These are phyloP conservation scores for Eucalyptus brandiana DNA, from an alignment of 345 rosid genomes.

Conservation along the genomic window DNA sequence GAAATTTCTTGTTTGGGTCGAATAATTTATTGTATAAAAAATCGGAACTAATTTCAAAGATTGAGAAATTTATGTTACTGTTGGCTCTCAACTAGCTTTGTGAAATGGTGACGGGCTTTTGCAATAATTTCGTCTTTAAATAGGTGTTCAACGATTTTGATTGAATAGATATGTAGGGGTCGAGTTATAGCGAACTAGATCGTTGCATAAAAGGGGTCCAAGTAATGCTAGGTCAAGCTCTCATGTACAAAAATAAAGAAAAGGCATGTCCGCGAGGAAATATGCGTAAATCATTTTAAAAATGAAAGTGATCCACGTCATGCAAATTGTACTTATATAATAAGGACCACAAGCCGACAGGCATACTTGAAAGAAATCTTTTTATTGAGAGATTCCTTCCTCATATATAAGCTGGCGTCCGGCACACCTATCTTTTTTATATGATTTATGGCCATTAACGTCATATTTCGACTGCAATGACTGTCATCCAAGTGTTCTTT, in stretches of 20 bases:
- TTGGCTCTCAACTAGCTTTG: neutral
- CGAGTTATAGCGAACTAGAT: neutral
- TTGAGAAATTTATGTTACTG: neutral
- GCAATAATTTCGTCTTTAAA: neutral
- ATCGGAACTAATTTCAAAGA: neutral
- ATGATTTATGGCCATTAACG: neutral
- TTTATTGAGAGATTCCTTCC: neutral
- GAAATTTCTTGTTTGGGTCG: neutral
- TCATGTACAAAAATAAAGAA: neutral
- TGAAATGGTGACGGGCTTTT: neutral
- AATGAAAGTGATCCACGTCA: neutral
- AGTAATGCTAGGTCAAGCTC: neutral
- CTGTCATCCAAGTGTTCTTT: neutral
- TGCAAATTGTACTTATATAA: neutral
- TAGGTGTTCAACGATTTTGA: neutral
- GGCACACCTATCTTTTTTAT: neutral
- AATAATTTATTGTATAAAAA: neutral
- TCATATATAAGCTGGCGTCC: neutral
- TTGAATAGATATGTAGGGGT: neutral
- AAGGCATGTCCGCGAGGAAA: neutral
- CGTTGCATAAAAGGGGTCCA: neutral
- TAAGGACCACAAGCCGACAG: neutral
- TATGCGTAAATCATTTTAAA: neutral
- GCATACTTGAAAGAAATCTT: neutral
- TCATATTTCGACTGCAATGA: neutral